phyloP scores from a whole-genome alignment of 306 rosid species.

The Inga laurina region DNA sequence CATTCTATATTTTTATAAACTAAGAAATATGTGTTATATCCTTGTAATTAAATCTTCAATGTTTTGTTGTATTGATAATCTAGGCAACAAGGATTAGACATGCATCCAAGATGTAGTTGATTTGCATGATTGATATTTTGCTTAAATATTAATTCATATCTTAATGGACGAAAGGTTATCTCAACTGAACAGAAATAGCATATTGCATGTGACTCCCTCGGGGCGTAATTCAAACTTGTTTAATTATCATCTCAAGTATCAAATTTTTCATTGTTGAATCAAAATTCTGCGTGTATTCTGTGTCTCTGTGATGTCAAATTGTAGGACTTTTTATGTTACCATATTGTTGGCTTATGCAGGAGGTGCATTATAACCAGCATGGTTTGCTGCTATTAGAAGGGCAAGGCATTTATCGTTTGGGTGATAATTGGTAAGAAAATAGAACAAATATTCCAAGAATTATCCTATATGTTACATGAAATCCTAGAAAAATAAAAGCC shows the following conservation, averaged over 20 bases:
- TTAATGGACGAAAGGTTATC: background rate
- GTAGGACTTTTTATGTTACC: background rate
- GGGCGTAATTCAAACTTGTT: slow-evolving; percentile 3
- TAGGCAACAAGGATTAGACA: background rate
- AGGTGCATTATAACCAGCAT: slow-evolving; percentile 96
- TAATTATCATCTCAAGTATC: slow-evolving; percentile 14
- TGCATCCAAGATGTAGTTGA: background rate
- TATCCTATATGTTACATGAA: slow-evolving; percentile 16
- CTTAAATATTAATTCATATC: background rate
- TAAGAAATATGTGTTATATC: background rate
- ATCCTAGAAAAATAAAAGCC: slow-evolving; percentile 24
- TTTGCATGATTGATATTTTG: background rate
- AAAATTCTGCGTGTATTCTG: slow-evolving; percentile 7
- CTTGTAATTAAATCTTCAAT: slow-evolving; percentile 5
- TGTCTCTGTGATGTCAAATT: background rate
- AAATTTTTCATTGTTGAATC: background rate
- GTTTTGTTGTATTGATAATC: slow-evolving; percentile 5
- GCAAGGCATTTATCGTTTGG: slow-evolving; percentile 91
- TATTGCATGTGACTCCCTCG: background rate
- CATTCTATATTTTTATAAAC: background rate
- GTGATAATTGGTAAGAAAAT: slow-evolving; percentile 79
- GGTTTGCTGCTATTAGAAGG: slow-evolving; percentile 94
- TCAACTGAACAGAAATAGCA: background rate
- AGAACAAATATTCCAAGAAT: slow-evolving; percentile 13
- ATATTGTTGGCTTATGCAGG: slow-evolving; percentile 55